A percentile compares a stretch with the other conserved stretches of the same genome.
Conservation (phyloP, 2,329 filamentous ascomycete species). For the Beauveria scarabaeidicola region DNA sequence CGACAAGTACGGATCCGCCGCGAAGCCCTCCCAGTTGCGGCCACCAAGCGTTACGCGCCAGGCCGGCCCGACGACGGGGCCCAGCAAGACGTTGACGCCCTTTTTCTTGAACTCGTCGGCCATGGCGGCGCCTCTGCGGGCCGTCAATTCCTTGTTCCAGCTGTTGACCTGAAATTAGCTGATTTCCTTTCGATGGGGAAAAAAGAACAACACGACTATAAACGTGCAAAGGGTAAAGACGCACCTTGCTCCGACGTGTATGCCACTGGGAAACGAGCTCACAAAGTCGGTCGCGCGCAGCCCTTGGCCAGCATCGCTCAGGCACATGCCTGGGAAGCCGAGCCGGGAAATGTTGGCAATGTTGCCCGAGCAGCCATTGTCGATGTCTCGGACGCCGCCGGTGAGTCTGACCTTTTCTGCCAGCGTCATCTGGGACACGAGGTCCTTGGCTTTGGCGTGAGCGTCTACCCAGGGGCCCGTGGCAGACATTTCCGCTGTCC, state of each 20-base stretch:
- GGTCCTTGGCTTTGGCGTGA: slow-evolving; percentile 55
- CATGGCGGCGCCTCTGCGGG: slow-evolving; percentile 62
- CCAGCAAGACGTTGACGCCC: slow-evolving; percentile 69
- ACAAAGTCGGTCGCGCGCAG: slow-evolving; percentile 35
- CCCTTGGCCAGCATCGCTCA: slow-evolving; percentile 37
- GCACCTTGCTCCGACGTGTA: slow-evolving; percentile 32
- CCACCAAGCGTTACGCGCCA: slow-evolving; percentile 54
- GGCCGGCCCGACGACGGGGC: slow-evolving; percentile 63
- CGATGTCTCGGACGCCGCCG: slow-evolving; percentile 50
- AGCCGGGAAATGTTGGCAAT: slow-evolving; percentile 30
- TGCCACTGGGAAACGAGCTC: slow-evolving; percentile 32
- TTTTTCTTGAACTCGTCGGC: slow-evolving; percentile 67
- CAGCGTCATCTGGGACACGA: slow-evolving; percentile 65
- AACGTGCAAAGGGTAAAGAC: background rate
- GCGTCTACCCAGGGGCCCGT: slow-evolving; percentile 59
- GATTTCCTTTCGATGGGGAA: background rate
- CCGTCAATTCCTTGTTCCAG: slow-evolving; percentile 67
- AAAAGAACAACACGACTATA: background rate
- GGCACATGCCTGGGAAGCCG: slow-evolving; percentile 35
- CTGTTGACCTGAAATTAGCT: slow-evolving; percentile 11
- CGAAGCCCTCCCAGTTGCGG: slow-evolving; percentile 53
- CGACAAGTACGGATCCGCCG: slow-evolving; percentile 51
- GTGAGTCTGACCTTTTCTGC: slow-evolving; percentile 74
- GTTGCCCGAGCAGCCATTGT: slow-evolving; percentile 40
- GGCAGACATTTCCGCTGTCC: slow-evolving; percentile 44